Evolutionary conservation across 345 rosid species (phyloP), one percentile per base, ranked within the genome.

Genomic region (Melaleuca quinquenervia): DNA sequence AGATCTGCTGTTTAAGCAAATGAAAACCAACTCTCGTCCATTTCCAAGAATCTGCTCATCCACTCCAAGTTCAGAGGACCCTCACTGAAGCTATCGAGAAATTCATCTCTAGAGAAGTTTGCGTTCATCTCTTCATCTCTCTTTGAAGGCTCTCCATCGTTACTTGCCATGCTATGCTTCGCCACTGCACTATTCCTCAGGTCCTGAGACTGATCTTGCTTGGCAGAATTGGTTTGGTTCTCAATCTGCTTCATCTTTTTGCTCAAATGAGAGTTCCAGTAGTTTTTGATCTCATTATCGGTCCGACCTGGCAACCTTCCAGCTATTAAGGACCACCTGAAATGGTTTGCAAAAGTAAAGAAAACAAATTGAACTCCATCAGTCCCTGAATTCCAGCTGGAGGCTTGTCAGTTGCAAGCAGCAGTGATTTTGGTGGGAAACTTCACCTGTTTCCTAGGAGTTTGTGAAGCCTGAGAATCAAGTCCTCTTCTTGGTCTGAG

Each of bases 21-120:
- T 14, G 84, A 50, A 51, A 83, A 87, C 90, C 90, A 87, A 48
- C 50, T 87, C 54, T 91, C 89, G 11, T 91, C 92, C 84, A 85
- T 82, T 84, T 90, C 91, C 27, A 87, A 52, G 29, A 87, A 87
- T 52, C 85, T 84, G 85, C 83, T 87, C 83, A 87, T 85, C 88
- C 88, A 87, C 86, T 87, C 93, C 89, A 92, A 84, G 88, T 89
- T 92, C 45, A 89, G 27, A 52, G 95, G 89, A 86, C 90, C 91
- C 84, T 90, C 94, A 82, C 89, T 82, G 78, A 95, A 91, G 93
- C 92, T 93, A 87, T 94, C 95, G 82, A 94, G 92, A 90, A 94
- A 92, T 51, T 92, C 94, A 50, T 93, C 91, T 54, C 80, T 86
- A 56, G 18, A 32, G 84, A 85, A 82, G 70, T 54, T 85, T 2